A percentile compares a stretch with the other conserved stretches of the same genome.
phyloP scores from a whole-genome alignment of 495 filamentous ascomycete species.

The Aspergillus avenaceus region DNA sequence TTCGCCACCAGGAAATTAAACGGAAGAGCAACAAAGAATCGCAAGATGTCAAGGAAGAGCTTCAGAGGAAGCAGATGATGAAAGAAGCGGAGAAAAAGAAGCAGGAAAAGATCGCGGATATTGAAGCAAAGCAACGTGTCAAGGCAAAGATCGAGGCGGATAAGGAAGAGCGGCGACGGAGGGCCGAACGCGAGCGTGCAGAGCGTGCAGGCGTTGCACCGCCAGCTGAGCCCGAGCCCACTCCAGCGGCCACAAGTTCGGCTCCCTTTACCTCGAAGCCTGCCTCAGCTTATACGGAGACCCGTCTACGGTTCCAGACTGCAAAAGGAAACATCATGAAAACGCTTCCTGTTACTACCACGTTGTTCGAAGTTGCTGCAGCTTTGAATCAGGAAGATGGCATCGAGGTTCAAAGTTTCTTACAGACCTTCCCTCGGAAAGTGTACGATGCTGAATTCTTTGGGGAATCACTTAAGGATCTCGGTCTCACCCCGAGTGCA shows the following conservation, averaged over 20 bases:
- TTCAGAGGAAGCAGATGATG: slow-evolving; percentile 79
- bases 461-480: slow-evolving; percentile 86
- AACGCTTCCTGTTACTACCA: slow-evolving; percentile 78
- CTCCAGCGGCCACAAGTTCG: slow-evolving; percentile 33
- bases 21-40: slow-evolving; percentile 76
- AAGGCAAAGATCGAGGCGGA: slow-evolving; percentile 90
- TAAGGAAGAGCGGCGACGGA: slow-evolving; percentile 76
- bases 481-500: slow-evolving; percentile 83
- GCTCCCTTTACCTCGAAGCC: slow-evolving; percentile 51
- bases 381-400: slow-evolving; percentile 62
- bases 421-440: slow-evolving; percentile 84
- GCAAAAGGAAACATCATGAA: slow-evolving; percentile 71
- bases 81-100: slow-evolving; percentile 84
- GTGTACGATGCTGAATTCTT: slow-evolving; percentile 77
- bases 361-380: slow-evolving; percentile 88
- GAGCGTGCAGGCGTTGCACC: slow-evolving; percentile 68
- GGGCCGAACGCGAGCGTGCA: slow-evolving; percentile 80
- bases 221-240: slow-evolving; percentile 38
- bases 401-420: slow-evolving; percentile 66
- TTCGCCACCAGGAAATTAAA: slow-evolving; percentile 65
- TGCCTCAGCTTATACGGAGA: slow-evolving; percentile 66
- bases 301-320: slow-evolving; percentile 78
- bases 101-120: slow-evolving; percentile 82
- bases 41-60: slow-evolving; percentile 76
- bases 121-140: slow-evolving; percentile 80